phyloP scores from a whole-genome alignment of 169 alveolate genomes.

The Plasmodium relictum region DNA sequence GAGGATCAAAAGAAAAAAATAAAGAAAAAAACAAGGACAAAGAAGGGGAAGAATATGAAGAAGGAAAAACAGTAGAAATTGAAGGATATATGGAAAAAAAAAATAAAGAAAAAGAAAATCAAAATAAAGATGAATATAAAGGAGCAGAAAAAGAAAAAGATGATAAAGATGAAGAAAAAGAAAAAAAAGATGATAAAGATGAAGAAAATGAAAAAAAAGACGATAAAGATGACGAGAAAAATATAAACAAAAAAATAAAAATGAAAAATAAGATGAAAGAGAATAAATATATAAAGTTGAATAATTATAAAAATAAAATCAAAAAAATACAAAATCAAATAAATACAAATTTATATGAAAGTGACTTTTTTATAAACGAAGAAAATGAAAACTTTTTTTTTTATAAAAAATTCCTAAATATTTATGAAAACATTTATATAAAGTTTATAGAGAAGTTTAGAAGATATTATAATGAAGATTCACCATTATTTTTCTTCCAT shows the following conservation, averaged over 20 bases:
- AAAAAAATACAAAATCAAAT: slow-evolving; percentile 43
- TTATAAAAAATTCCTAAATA: slow-evolving; percentile 54
- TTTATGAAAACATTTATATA: slow-evolving; percentile 53
- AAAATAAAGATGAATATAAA: background rate
- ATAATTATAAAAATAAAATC: slow-evolving; percentile 14
- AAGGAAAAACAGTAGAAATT: slow-evolving; percentile 8
- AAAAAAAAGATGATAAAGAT: slow-evolving; percentile 74
- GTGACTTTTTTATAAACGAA: slow-evolving; percentile 65
- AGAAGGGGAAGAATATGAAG: slow-evolving; percentile 29
- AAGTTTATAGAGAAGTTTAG: slow-evolving; percentile 46
- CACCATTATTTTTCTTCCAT: slow-evolving; percentile 56
- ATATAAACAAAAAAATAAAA: background rate
- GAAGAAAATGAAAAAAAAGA: background rate
- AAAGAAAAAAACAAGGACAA: background rate
- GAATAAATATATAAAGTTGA: background rate
- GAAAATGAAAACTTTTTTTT: slow-evolving; percentile 66
- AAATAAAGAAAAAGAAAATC: slow-evolving; percentile 14
- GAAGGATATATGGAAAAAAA: slow-evolving; percentile 60
- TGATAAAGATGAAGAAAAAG: slow-evolving; percentile 22
- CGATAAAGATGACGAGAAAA: background rate
- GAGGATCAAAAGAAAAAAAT: background rate
- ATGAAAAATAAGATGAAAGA: background rate
- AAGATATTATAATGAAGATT: slow-evolving; percentile 46
- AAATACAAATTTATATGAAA: slow-evolving; percentile 34
- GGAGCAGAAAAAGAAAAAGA: background rate